Conservation (phyloP, 805 yeast species). For the Cyberlindnera suaveolens region DNA sequence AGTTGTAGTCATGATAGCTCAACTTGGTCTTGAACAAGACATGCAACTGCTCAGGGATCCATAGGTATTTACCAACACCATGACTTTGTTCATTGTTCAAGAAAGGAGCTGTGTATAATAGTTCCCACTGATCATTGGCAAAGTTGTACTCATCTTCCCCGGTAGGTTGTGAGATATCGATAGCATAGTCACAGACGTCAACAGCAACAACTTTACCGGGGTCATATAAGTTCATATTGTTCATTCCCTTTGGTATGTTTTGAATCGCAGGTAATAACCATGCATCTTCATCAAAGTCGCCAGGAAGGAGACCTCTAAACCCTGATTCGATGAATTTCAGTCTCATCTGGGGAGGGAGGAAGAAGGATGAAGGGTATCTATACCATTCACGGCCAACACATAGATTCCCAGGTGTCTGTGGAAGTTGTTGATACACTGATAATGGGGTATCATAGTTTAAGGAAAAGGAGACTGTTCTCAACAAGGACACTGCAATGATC, state of each 20-base stretch:
- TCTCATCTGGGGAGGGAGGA: slow-evolving; percentile 58
- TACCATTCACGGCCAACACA: slow-evolving; percentile 97
- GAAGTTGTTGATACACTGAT: slow-evolving; percentile 42
- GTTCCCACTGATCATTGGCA: slow-evolving; percentile 37
- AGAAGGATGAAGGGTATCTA: slow-evolving; percentile 83
- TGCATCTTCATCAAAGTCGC: slow-evolving; percentile 58
- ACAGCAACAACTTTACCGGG: slow-evolving; percentile 44
- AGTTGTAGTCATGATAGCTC: slow-evolving; percentile 46
- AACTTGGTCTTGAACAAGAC: slow-evolving; percentile 28
- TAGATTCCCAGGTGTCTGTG: slow-evolving; percentile 40
- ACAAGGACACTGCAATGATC: slow-evolving; percentile 29
- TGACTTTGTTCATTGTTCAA: slow-evolving; percentile 40
- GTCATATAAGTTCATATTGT: slow-evolving; percentile 66
- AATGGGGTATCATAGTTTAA: slow-evolving; percentile 73
- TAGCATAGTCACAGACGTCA: slow-evolving; percentile 56
- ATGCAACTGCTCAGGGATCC: slow-evolving; percentile 36
- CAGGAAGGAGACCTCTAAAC: slow-evolving; percentile 84
- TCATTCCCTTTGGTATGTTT: slow-evolving; percentile 57
- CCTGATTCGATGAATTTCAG: slow-evolving; percentile 68
- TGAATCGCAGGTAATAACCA: slow-evolving; percentile 34
- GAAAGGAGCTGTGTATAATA: slow-evolving; percentile 21
- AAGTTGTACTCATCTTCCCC: slow-evolving; percentile 9
- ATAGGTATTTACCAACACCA: slow-evolving; percentile 49
- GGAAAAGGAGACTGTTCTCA: slow-evolving; percentile 56
- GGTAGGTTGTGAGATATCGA: slow-evolving; percentile 56